Percentiles rank a stretch among this genome's conserved stretches.
Evolutionary conservation across 352 stramenopile genomes (phyloP).

Genomic region (Phytopythium delawarense): DNA sequence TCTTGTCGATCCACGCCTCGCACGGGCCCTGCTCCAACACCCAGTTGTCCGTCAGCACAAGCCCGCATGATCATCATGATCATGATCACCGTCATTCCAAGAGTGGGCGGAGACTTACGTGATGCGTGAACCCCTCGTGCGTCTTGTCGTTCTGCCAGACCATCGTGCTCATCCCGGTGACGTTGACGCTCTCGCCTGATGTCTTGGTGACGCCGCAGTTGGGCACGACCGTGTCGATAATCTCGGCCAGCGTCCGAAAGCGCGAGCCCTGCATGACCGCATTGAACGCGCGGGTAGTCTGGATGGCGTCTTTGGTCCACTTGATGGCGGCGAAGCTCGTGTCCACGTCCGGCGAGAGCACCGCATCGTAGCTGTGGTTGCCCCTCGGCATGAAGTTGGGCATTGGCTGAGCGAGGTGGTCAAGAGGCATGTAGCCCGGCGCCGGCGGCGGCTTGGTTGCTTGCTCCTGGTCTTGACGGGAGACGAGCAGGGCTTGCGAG

Average conservation of each 20-base stretch:
- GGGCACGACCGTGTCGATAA: conserved; percentile 16
- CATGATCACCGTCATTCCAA: too few species aligned
- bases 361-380: conserved; percentile 3
- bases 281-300: conserved; percentile 2
- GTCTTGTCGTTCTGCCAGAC: conserved; percentile 21
- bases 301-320: not conserved
- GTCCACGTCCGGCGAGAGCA: not conserved
- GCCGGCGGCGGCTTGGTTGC: not conserved
- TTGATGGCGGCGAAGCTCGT: not conserved
- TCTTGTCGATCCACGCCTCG: conserved; percentile 30
- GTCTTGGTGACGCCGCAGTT: conserved; percentile 11
- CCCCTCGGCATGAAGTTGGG: conserved; percentile 1
- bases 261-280: not conserved
- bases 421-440: not conserved
- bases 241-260: conserved; percentile 10
- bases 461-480: not conserved
- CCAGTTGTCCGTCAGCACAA: not conserved
- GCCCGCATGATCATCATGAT: not conserved
- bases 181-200: conserved; percentile 8
- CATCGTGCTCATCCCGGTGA: conserved; percentile 15
- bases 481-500: not conserved
- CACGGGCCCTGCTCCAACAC: conserved; percentile 14
- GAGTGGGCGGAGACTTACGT: conserved; percentile 1
- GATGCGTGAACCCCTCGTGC: conserved; percentile 18
- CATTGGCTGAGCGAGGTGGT: conserved; percentile 11